Percentiles rank a stretch among this genome's conserved stretches.
These are phyloP conservation scores for Fusarium xylarioides DNA, from an alignment of 2,329 filamentous ascomycete species.

Conservation along the genomic window DNA sequence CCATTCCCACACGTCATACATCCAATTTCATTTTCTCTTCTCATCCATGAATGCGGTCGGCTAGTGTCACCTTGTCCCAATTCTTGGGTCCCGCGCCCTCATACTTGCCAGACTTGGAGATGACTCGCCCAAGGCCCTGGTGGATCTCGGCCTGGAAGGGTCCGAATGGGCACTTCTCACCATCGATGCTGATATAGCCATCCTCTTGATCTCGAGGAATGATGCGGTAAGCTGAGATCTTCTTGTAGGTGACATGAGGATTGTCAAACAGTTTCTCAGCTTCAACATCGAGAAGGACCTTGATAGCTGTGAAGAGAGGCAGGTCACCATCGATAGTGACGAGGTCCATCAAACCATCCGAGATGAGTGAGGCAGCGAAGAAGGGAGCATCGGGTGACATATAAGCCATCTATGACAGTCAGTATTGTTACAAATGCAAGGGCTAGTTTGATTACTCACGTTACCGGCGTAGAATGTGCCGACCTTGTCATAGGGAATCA, in stretches of 20 bases:
- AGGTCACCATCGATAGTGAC: constrained; percentile 83
- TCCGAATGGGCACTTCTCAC: constrained; percentile 85
- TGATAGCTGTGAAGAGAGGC: constrained; percentile 69
- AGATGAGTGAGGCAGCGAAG: constrained; percentile 83
- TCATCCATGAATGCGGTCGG: constrained; percentile 44
- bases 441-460: constrained; percentile 54
- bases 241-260: constrained; percentile 79
- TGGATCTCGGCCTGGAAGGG: constrained; percentile 94
- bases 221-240: constrained; percentile 87
- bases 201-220: constrained; percentile 75
- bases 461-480: constrained; percentile 96
- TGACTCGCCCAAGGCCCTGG: constrained; percentile 80
- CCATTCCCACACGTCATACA: not conserved
- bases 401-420: constrained; percentile 74
- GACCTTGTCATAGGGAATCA: constrained; percentile 77
- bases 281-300: constrained; percentile 77
- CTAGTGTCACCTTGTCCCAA: constrained; percentile 56
- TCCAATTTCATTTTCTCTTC: not conserved
- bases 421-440: constrained; percentile 1
- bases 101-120: constrained; percentile 79
- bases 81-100: constrained; percentile 67
- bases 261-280: constrained; percentile 82
- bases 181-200: constrained; percentile 94
- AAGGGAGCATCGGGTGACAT: constrained; percentile 90
- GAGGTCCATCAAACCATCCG: constrained; percentile 87